Conservation (phyloP, 2,329 filamentous ascomycete species). For the Phaeosphaeriaceae sp. region DNA sequence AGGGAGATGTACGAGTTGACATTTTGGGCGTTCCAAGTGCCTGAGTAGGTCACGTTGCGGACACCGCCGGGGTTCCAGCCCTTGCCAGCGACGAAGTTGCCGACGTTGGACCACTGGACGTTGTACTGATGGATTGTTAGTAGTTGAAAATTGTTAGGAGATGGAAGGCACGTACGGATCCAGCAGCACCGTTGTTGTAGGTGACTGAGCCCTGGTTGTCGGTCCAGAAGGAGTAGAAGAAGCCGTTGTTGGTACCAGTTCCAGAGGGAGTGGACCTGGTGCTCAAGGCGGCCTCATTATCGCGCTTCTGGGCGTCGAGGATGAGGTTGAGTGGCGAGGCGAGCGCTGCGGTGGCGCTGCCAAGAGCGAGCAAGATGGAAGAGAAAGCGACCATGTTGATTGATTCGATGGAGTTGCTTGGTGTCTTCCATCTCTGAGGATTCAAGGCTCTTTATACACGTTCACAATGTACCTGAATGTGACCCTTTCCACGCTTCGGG, state of each 20-base stretch:
- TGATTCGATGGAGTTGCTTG: constrained; percentile 15
- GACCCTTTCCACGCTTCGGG: constrained; percentile 4
- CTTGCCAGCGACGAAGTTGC: constrained; percentile 65
- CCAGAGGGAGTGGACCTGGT: constrained; percentile 28
- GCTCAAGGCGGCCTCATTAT: constrained; percentile 19
- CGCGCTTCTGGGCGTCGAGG: constrained; percentile 18
- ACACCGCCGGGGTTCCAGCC: constrained; percentile 61
- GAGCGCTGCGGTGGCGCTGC: constrained; percentile 32
- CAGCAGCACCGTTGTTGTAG: constrained; percentile 60
- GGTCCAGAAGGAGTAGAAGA: constrained; percentile 62
- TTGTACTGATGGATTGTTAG: constrained; percentile 56
- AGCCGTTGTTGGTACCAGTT: constrained; percentile 39
- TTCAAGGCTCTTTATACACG: constrained; percentile 23
- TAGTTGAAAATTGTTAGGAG: not conserved
- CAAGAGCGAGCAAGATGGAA: constrained; percentile 36
- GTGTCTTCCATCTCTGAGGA: constrained; percentile 8
- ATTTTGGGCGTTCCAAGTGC: constrained; percentile 53
- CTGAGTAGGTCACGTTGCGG: constrained; percentile 60
- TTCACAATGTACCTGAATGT: constrained; percentile 10
- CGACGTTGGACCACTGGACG: constrained; percentile 57
- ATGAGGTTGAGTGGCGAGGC: constrained; percentile 38
- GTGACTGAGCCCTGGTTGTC: constrained; percentile 58
- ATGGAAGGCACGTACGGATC: not conserved
- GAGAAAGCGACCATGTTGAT: constrained; percentile 40
- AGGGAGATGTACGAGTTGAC: constrained; percentile 63